phyloP scores from a whole-genome alignment of 2,329 filamentous ascomycete species.

The Verticillium isaacii region DNA sequence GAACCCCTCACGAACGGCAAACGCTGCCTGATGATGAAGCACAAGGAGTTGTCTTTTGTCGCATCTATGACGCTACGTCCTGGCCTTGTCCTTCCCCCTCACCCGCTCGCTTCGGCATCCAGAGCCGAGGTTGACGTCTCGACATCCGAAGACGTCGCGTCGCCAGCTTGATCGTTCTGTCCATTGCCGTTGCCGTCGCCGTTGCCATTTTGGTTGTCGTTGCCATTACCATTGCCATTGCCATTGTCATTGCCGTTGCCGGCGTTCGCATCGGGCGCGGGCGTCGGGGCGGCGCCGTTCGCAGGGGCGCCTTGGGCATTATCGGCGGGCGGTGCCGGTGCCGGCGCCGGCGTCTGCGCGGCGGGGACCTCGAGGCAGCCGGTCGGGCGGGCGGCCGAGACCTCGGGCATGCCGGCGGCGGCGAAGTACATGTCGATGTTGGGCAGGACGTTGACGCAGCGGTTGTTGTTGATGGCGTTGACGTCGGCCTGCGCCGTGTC shows the following conservation, averaged over 20 bases:
- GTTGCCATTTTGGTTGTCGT: constrained; percentile 1
- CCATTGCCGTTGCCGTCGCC: not conserved
- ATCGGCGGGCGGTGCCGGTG: not conserved
- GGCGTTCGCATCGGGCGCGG: not conserved
- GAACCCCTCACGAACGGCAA: not conserved
- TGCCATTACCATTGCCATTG: not conserved
- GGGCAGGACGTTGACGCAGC: constrained; percentile 16
- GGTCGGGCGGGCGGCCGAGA: constrained; percentile 11
- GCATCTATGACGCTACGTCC: not conserved
- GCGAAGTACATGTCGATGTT: constrained; percentile 18
- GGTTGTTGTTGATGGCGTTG: constrained; percentile 15
- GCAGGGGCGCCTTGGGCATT: not conserved
- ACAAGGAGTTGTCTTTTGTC: not conserved
- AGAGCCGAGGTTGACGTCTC: not conserved
- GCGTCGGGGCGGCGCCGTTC: not conserved
- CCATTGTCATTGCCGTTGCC: not conserved
- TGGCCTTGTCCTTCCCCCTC: not conserved
- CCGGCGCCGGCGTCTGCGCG: not conserved
- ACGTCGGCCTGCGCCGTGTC: constrained; percentile 15
- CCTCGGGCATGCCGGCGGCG: constrained; percentile 11
- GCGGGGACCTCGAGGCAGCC: constrained; percentile 14
- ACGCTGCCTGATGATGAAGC: not conserved
- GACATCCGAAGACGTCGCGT: not conserved
- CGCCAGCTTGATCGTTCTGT: not conserved
- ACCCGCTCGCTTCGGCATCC: not conserved